Base-by-base conservation (phyloP, 306 rosid species). In the Canavalia gladiata region DNA sequence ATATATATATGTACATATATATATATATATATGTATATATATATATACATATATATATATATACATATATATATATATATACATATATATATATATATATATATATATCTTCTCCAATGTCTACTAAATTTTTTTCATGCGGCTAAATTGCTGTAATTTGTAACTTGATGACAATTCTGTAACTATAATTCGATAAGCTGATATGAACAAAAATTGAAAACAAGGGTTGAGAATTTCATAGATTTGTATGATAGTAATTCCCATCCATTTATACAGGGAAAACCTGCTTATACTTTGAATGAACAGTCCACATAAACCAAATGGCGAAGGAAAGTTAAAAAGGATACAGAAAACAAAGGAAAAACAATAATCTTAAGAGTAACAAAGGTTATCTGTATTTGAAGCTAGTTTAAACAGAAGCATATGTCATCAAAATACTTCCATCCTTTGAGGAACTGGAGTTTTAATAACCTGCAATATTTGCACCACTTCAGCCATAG, bases 401-500 rank as follows among this genome's bases (percentile, higher is more conserved):
- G 7, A 50, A 77, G 62, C 77, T 55, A 70, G 72, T 39, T 39
- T 81, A 66, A 67, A 47, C 12, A 68, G 35, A 57, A 45, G 10
- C 52, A 43, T 7, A 35, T 52, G 60, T 43, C 45, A 56, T 86
- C 65, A 88, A 78, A 84, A 90, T 41, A 84, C 71, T 80, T 89
- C 91, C 88, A 87, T 89, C 68, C 91, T 91, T 55, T 87, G 91
- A 68, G 92, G 91, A 86, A 91, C 87, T 62, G 98, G 98, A 46
- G 97, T 90, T 86, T 89, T 88, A 74, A 94, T 94, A 46, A 94
- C 89, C 57, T 91, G 94, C 64, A 94, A 76, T 18, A 94, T 94
- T 77, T 91, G 97, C 56, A 87, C 89, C 62, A 94, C 97, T 90
- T 94, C 98, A 42, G 90, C 85, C 98, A 94, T 94, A 18, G 97